Evolutionary conservation across 164 flowering plant species (phyloP).

Genomic region (Vitis riparia): DNA sequence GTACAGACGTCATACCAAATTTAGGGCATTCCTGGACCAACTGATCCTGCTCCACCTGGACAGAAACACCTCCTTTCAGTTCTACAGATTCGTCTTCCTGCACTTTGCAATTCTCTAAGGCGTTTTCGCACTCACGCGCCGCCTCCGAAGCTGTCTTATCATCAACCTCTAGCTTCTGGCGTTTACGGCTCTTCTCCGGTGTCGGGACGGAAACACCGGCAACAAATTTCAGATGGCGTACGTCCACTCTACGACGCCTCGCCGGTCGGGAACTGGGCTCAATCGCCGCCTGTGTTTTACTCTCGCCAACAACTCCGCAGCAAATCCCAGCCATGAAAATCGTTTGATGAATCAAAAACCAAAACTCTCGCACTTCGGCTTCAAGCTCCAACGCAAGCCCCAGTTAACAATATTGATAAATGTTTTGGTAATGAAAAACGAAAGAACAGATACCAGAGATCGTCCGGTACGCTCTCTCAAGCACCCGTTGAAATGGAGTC

Average conservation of each 20-base stretch:
- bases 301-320: slow-evolving; percentile 45
- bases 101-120: slow-evolving; percentile 6
- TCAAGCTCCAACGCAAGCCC: too few relatives aligned
- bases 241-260: slow-evolving; percentile 41
- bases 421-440: not conserved
- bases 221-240: slow-evolving; percentile 33
- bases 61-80: not conserved
- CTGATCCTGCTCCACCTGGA: not conserved
- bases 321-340: slow-evolving; percentile 55
- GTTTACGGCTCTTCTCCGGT: slow-evolving; percentile 17
- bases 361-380: too few relatives aligned
- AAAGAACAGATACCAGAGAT: not conserved
- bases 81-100: not conserved
- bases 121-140: slow-evolving; percentile 20
- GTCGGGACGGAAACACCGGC: slow-evolving; percentile 23
- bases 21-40: slow-evolving; percentile 23
- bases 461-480: not conserved
- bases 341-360: not conserved
- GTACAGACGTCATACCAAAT: slow-evolving; percentile 48
- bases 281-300: slow-evolving; percentile 31
- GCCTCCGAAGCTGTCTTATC: slow-evolving; percentile 17
- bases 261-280: slow-evolving; percentile 33
- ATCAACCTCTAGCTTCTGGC: slow-evolving; percentile 20
- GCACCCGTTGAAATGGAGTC: slow-evolving; percentile 12
- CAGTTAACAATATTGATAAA: too few relatives aligned